These are phyloP conservation scores for Furcasterigmium sp. DNA, from an alignment of 2,329 filamentous ascomycete genomes.

Conservation along the genomic window DNA sequence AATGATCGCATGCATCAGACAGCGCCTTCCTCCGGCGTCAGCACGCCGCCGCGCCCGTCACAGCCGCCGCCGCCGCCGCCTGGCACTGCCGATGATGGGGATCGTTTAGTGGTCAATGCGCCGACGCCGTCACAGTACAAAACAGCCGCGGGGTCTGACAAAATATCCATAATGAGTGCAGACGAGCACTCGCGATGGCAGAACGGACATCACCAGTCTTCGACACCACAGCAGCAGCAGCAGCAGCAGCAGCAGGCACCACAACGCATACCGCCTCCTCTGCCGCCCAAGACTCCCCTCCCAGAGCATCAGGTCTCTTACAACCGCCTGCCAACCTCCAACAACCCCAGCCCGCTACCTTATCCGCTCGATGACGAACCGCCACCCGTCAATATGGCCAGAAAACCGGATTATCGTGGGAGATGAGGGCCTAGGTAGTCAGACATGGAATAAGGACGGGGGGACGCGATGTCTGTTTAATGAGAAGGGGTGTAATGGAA, in stretches of 20 bases:
- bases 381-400: slow-evolving; percentile 77
- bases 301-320: slow-evolving; percentile 38
- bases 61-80: slow-evolving; percentile 24
- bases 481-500: no score
- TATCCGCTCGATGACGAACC: slow-evolving; percentile 80
- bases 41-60: slow-evolving; percentile 15
- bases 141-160: slow-evolving; percentile 56
- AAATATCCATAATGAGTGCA: slow-evolving; percentile 57
- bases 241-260: slow-evolving; percentile 29
- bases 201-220: slow-evolving; percentile 6
- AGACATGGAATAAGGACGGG: no score
- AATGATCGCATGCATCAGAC: slow-evolving; percentile 34
- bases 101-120: slow-evolving; percentile 50
- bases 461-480: no score
- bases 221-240: slow-evolving; percentile 19
- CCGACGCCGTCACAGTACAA: slow-evolving; percentile 56
- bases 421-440: no score
- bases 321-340: slow-evolving; percentile 24
- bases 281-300: slow-evolving; percentile 74
- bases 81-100: slow-evolving; percentile 33
- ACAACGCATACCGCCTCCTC: slow-evolving; percentile 55
- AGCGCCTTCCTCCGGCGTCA: slow-evolving; percentile 22
- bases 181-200: slow-evolving; percentile 51
- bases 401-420: slow-evolving; percentile 70
- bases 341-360: slow-evolving; percentile 44